Percentiles rank a stretch among this genome's conserved stretches.
Evolutionary conservation across 2,329 filamentous ascomycete species (phyloP).

Genomic region (Neopestalotiopsis rosae): DNA sequence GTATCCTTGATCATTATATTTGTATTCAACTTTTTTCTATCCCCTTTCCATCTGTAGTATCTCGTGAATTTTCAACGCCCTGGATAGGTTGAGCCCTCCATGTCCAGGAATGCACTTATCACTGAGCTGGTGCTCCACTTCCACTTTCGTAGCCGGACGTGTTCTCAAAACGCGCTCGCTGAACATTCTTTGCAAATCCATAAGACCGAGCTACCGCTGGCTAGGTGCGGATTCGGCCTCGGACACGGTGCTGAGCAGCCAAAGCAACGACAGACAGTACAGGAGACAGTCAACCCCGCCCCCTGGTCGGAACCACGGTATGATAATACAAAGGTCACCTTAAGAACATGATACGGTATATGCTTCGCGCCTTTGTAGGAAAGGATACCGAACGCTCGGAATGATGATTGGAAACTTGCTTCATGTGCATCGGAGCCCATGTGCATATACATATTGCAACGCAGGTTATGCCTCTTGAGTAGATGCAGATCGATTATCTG

Average conservation of each 20-base stretch:
- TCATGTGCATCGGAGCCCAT: too few species aligned
- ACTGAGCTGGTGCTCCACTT: background rate
- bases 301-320: background rate
- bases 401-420: background rate
- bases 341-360: background rate
- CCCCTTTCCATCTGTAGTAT: background rate
- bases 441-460: too few species aligned
- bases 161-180: background rate
- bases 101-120: background rate
- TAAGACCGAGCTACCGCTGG: conserved; percentile 10
- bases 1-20: background rate
- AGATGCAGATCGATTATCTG: background rate
- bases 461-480: background rate
- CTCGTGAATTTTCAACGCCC: background rate
- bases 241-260: background rate
- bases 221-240: conserved; percentile 6
- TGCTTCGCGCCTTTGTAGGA: background rate
- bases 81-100: background rate
- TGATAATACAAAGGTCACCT: background rate
- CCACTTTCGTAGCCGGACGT: background rate
- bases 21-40: background rate
- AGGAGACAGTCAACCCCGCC: background rate
- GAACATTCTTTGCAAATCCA: background rate
- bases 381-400: background rate
- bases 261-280: background rate